phyloP scores from a whole-genome alignment of 106 monocot species.

The Dendrobium chrysotoxum region DNA sequence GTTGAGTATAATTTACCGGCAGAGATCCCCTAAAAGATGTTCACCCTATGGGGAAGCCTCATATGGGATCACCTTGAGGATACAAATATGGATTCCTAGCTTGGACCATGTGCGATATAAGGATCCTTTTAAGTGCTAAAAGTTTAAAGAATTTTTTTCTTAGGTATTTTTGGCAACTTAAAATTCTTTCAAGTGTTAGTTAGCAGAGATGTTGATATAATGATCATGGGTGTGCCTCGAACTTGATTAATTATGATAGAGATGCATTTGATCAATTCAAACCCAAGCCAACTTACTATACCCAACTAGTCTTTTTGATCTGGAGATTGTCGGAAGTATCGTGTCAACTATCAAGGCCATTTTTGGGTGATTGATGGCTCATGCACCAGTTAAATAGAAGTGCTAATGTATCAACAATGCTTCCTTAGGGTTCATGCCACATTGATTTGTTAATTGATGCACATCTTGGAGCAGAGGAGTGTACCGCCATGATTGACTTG shows the following conservation, averaged over 20 bases:
- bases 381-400: neutral
- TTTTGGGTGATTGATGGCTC: neutral
- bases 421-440: too few species aligned
- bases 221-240: neutral
- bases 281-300: neutral
- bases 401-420: too few species aligned
- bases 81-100: neutral
- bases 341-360: neutral
- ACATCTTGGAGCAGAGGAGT: too few species aligned
- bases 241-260: neutral
- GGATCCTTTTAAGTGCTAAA: neutral
- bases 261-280: neutral
- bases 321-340: neutral
- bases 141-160: neutral
- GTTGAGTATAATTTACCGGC: neutral
- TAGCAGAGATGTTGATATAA: neutral
- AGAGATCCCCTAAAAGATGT: neutral
- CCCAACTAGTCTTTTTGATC: neutral
- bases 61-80: neutral
- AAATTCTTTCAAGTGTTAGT: neutral
- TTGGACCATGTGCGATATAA: neutral
- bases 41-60: neutral
- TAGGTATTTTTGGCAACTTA: neutral
- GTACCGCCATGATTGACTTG: too few species aligned
- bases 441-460: too few species aligned